Evolutionary conservation across 768 basidiomycete species (phyloP).

Genomic region (Leccinum longicurvipes): DNA sequence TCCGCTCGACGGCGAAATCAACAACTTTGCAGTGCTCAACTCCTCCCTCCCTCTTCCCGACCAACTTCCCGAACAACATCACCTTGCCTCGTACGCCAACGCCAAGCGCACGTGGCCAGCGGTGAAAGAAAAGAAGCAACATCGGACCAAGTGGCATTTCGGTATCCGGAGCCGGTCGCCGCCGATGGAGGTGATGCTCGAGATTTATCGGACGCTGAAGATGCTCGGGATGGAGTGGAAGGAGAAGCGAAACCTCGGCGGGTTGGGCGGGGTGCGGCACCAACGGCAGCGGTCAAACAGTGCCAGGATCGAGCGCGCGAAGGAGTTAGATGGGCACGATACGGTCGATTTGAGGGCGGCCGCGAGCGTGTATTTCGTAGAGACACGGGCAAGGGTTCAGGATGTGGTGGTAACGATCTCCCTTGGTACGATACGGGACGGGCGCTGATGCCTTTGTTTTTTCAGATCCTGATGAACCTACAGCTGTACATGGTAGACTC

Average conservation of each 20-base stretch:
- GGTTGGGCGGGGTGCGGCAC: constrained; percentile 51
- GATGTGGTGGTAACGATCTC: constrained; percentile 72
- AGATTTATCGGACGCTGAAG: constrained; percentile 92
- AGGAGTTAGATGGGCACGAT: constrained; percentile 56
- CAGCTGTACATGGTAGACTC: constrained; percentile 96
- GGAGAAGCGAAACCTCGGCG: constrained; percentile 77
- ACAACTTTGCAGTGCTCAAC: constrained; percentile 85
- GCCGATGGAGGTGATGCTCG: constrained; percentile 99
- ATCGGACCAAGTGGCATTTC: constrained; percentile 94
- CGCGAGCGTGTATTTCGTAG: constrained; percentile 86
- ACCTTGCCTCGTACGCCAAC: constrained; percentile 65
- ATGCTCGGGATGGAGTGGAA: constrained; percentile 97
- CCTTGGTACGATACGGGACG: neutral
- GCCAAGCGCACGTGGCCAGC: constrained; percentile 42
- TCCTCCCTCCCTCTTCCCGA: constrained; percentile 79
- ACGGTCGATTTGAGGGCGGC: constrained; percentile 64
- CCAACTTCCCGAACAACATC: constrained; percentile 59
- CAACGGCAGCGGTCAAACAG: constrained; percentile 33
- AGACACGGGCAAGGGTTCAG: constrained; percentile 85
- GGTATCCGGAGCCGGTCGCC: constrained; percentile 92
- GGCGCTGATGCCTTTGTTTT: neutral
- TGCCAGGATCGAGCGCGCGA: constrained; percentile 59
- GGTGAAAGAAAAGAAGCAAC: constrained; percentile 65
- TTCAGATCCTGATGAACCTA: constrained; percentile 91
- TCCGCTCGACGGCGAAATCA: constrained; percentile 35